Conservation (phyloP, 2,329 filamentous ascomycete species). For the Cadophora sp. region DNA sequence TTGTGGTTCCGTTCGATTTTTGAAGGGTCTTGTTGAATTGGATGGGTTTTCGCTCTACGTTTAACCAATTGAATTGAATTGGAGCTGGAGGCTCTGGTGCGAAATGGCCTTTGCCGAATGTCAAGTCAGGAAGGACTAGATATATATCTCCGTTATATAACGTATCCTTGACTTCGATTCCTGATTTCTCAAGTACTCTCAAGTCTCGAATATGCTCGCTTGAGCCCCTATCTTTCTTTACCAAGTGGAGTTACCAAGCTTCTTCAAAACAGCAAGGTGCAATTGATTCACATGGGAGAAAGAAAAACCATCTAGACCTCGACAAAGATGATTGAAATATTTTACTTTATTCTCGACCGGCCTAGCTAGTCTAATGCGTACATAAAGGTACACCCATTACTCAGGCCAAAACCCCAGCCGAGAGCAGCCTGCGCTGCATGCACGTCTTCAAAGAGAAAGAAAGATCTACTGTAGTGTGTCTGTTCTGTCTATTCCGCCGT, state of each 20-base stretch:
- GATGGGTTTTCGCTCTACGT: too few relatives aligned
- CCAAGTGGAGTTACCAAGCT: too few relatives aligned
- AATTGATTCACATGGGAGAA: not conserved
- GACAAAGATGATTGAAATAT: not conserved
- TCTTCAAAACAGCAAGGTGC: not conserved
- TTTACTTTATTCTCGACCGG: conserved; percentile 14
- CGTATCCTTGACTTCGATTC: too few relatives aligned
- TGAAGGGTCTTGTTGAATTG: too few relatives aligned
- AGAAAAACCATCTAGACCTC: not conserved
- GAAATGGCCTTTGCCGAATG: not conserved
- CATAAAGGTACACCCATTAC: not conserved
- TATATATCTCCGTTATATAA: not conserved
- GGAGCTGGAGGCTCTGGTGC: not conserved
- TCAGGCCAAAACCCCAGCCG: not conserved
- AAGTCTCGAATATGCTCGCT: not conserved
- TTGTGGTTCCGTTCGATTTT: too few relatives aligned
- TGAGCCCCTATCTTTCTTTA: not conserved
- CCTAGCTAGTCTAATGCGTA: conserved; percentile 18
- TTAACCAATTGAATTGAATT: too few relatives aligned
- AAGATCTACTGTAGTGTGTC: conserved; percentile 1
- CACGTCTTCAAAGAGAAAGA: conserved; percentile 5
- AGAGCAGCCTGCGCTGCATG: conserved; percentile 19
- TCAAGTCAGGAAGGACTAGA: not conserved
- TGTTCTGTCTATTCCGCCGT: conserved; percentile 31
- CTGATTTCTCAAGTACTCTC: not conserved